Percentiles rank a stretch among this genome's conserved stretches.
Conservation (phyloP, 2,329 filamentous ascomycete species). For the Aspergillus sp. region DNA sequence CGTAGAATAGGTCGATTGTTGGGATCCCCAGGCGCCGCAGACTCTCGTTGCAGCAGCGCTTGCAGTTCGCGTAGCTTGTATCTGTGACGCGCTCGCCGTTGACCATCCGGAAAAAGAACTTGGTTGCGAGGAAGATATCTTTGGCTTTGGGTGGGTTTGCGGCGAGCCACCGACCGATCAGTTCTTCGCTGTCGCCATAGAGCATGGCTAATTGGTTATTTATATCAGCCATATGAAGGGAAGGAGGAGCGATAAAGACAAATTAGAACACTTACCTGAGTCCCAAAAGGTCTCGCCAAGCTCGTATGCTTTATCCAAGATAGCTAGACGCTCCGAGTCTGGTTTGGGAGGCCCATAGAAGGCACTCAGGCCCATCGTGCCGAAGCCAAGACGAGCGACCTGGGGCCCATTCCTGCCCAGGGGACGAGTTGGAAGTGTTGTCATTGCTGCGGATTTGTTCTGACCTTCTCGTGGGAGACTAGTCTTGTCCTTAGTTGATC, state of each 20-base stretch:
- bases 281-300: conserved; percentile 48
- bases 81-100: conserved; percentile 21
- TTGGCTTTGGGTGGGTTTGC: conserved; percentile 42
- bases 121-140: conserved; percentile 55
- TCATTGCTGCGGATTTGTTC: background rate
- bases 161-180: conserved; percentile 52
- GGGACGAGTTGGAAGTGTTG: conserved; percentile 21
- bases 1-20: conserved; percentile 51
- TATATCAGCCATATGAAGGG: too few relatives aligned
- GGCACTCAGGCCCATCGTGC: conserved; percentile 28
- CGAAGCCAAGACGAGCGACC: conserved; percentile 29
- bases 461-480: background rate
- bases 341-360: conserved; percentile 31
- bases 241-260: too few relatives aligned
- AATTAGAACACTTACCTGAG: too few relatives aligned
- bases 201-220: conserved; percentile 24
- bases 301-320: conserved; percentile 49
- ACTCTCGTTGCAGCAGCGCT: conserved; percentile 42
- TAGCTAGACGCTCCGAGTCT: conserved; percentile 45
- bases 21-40: conserved; percentile 43
- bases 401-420: conserved; percentile 29
- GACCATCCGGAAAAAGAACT: conserved; percentile 43
- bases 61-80: conserved; percentile 44
- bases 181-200: conserved; percentile 50
- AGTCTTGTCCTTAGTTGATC: too few relatives aligned